Evolutionary conservation across 2,329 filamentous ascomycete genomes (phyloP), one percentile per base, ranked within the genome.

Genomic region (Diaporthe nobilis): DNA sequence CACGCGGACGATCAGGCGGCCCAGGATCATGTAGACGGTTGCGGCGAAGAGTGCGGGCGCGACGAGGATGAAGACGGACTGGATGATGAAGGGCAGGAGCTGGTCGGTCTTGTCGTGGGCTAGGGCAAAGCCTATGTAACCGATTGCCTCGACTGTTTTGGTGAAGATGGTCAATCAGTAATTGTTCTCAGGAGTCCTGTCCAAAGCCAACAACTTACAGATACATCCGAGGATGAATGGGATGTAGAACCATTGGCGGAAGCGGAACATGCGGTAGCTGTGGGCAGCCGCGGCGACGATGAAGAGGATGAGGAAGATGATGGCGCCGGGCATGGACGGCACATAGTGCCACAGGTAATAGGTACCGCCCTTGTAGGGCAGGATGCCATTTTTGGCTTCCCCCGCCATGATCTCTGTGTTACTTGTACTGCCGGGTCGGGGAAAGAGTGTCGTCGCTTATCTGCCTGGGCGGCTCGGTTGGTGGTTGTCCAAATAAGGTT

Each of bases 21-120:
- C 85, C 4, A 89, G 84, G 15, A 84, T 84, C 87, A 89, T 89
- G 83, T 89, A 89, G 55, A 89, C 85, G 12, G 86, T 85, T 3
- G 88, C 88, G 37, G 88, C 87, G 80, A 86, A 88, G 60, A 89
- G 82, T 17, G 85, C 84, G 0, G 88, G 87, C 1, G 86, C 85
- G n/a, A 89, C 79, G 49, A 89, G 82, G 65, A 89, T 82, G 51
- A 87, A 80, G 34, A 86, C 79, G 61, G 79, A 81, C 78, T 90
- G 86, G 55, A 86, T 79, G 60, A 87, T 79, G 78, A 83, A 89
- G 4, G 84, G 84, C 0, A 78, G 74, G 55, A 86, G 79, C 22
- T 79, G 72, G 49, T 79, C 82, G 34, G 81, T 86, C 73, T 76
- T 76, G 76, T 78, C 80, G 75, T 77, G 77, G 39, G 80, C 81